Base-by-base conservation (phyloP, 345 rosid species). In the Pseudoturritis turrita region DNA sequence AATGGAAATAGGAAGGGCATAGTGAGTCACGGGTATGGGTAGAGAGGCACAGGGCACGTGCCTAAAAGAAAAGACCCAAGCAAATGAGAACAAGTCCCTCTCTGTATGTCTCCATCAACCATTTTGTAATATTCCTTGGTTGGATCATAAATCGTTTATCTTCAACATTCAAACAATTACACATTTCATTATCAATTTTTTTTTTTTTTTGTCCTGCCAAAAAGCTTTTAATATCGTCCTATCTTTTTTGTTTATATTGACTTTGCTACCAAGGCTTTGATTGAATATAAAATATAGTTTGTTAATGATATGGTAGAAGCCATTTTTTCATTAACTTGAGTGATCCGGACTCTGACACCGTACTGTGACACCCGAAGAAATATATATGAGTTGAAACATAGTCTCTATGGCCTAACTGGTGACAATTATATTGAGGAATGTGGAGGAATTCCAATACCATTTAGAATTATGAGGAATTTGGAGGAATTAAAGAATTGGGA, bases 21-120 rank as follows among this genome's bases (percentile, higher is more conserved):
- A 31, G 14, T 33, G 61, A 58, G 78, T 75, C 78, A 75, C 78
- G 74, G 78, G 78, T 17, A 52, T 51, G 74, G 63, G 39, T 40
- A 68, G 62, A 64, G 49, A 56, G 39, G 17, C 60, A 57, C 12
- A 37, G 14, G 15, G 56, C 69, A 75, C 78, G 67, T 75, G 78
- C 57, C 63, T 60, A 33, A 17, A 49, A 43, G 62, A 51, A 60
- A 57, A 65, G 56, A 50, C 46, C 68, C 78, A 73, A 73, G 65
- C 72, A 73, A 55, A 73, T 56, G 43, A 65, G 33, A 65, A 74
- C 72, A 74, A 65, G 58, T 64, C 64, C 23, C 7, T 55, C 55
- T 62, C 76, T 72, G 23, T 55, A 41, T 68, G 62, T 71, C 62
- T 40, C 68, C 61, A 28, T 72, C 62, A n/a, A 72, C 76, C 45